Base-by-base conservation (phyloP, 2,329 filamentous ascomycete genomes). In the Paracoccidioides brasiliensis region DNA sequence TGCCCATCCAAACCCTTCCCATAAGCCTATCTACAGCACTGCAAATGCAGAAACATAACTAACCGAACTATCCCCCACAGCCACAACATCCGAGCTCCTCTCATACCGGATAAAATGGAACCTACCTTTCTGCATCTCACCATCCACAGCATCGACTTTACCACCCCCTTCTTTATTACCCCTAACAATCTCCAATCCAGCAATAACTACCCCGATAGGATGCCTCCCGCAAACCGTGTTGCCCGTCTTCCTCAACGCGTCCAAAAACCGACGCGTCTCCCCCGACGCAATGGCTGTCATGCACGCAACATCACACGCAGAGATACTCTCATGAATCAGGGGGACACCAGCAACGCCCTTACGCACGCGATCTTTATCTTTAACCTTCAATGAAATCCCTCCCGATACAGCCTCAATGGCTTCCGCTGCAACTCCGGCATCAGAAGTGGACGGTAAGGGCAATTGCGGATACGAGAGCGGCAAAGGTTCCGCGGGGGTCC, bases 171-270 rank as follows among this genome's bases (percentile, higher is more conserved):
- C 51, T 61, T 64, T 2, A 10, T 3, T 53, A 75, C 71, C 28
- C 69, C 66, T 0, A 72, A 69, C 66, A 51, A 77, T 72, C 72
- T 96, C 90, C 58, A 97, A 70, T 0, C 86, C 90, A 0, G 90
- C 89, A 88, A 98, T 90, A 41, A 86, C 80, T 3, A 97, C 85
- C 0, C 93, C 90, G 63, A 98, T 97, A 0, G 93, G 93, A 73
- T 98, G 93, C 51, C 91, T 78, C 3, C 93, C 93, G 66, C 93
- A 98, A 0, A 98, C 88, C 0, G 93, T 96, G 64, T 98, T 98
- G 12, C 81, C 81, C 0, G 91, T 97, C 40, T 80, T 72, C 53
- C 76, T 71, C 22, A 98, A 70, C 43, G 82, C 84, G 2, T 80
- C 74, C 14, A 88, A 74, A 68, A 96, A 97, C 0, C 70, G 73